Conservation (phyloP, 768 basidiomycete species). For the Mycena epipterygia region DNA sequence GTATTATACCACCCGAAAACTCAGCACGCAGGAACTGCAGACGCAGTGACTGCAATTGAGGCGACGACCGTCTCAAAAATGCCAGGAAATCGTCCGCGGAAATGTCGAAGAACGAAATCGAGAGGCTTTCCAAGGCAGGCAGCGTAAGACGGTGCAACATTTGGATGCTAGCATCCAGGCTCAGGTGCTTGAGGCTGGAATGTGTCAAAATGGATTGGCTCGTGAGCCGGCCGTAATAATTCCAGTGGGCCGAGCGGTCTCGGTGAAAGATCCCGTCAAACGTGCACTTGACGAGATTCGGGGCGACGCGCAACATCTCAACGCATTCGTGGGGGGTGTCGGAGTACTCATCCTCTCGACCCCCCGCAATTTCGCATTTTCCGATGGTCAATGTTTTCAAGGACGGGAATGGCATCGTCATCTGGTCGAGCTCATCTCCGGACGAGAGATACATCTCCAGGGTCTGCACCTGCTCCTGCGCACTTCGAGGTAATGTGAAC, state of each 20-base stretch:
- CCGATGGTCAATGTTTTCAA: neutral
- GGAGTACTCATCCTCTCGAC: neutral
- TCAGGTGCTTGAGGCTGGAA: neutral
- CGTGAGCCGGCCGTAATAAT: no score
- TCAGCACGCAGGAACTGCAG: no score
- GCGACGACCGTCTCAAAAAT: neutral
- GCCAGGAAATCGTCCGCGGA: neutral
- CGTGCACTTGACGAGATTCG: neutral
- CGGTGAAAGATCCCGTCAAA: neutral
- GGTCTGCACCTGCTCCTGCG: neutral
- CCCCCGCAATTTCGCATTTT: neutral
- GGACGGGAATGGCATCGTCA: neutral
- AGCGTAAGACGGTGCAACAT: neutral
- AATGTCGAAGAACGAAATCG: neutral
- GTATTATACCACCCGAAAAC: no score
- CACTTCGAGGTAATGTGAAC: neutral
- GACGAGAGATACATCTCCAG: neutral
- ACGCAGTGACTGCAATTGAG: neutral
- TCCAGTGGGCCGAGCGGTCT: no score
- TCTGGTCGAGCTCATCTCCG: neutral
- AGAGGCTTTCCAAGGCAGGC: slow-evolving; percentile 3
- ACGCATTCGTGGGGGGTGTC: neutral
- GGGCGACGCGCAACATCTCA: neutral
- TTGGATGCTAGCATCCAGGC: no score
- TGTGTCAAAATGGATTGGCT: neutral